Base-by-base conservation (phyloP, 208 protist genomes). In the Trypanosomatidae sp. region DNA sequence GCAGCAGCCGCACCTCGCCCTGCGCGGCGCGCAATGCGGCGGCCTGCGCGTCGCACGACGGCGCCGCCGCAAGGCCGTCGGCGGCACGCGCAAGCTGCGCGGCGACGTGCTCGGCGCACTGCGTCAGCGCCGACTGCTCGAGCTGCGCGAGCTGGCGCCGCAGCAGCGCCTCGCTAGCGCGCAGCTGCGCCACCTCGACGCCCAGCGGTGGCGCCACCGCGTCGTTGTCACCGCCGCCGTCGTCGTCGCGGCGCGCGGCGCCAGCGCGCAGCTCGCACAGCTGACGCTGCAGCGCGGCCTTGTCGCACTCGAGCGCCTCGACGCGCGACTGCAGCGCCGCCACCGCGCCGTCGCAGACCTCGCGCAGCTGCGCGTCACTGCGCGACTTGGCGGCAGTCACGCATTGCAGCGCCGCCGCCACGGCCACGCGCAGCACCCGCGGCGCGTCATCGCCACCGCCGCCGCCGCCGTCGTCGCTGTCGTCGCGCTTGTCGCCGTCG, bases 141-240 rank as follows among this genome's bases (percentile, higher is more conserved):
- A n/a, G n/a, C n/a, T n/a, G n/a, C n/a, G n/a, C n/a, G n/a, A 89
- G 45, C 39, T 85, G 68, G 24, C 53, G 35, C 6, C 68, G 67
- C 6, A 84, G 58, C 8, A 80, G 32, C 3, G 55, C 53, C 33
- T 89, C 71, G 0, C 67, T 63, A 21, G 60, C 48, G 10, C 74
- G 64, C 23, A 89, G 64, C 44, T 66, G 64, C 27, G 57, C 57
- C 20, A 89, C 38, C 56, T 89, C 80, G 6, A 50, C 53, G 35
- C 82, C 57, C 5, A 80, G 51, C 13, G 80, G 56, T 30, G 58
- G 61, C 1, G 68, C 43, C 5, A 61, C 51, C n/a, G 50, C 43
- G 30, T 44, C 48, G 27, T 53, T 40, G 38, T 68, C 46, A 11
- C 54, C 53, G 44, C 63, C 59, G 42, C 67, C 64, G 18, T n/a